Evolutionary conservation across 129 eudicot species (phyloP).

Genomic region (Saposhnikovia divaricata): DNA sequence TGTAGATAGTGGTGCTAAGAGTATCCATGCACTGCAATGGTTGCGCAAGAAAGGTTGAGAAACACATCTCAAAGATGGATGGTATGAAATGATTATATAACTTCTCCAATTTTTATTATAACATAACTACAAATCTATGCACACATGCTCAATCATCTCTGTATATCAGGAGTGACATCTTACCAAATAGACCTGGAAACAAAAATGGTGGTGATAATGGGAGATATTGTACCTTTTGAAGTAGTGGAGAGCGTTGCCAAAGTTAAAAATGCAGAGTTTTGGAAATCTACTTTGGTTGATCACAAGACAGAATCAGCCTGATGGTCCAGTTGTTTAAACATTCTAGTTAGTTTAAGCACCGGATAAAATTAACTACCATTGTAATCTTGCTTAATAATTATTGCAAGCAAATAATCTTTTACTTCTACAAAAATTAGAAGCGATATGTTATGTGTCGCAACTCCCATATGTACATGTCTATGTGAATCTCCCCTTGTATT

Average conservation of each 20-base stretch:
- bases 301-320: background rate
- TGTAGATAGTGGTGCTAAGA: slow-evolving; percentile 84
- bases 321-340: background rate
- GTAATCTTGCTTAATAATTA: background rate
- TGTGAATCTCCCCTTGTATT: background rate
- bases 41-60: slow-evolving; percentile 89
- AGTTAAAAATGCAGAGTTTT: slow-evolving; percentile 77
- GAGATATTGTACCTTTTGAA: slow-evolving; percentile 85
- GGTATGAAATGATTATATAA: slow-evolving; percentile 30
- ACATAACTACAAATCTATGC: no score
- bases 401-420: background rate
- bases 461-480: background rate
- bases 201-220: slow-evolving; percentile 88
- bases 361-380: background rate
- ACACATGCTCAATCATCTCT: background rate
- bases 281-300: slow-evolving; percentile 19
- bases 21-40: slow-evolving; percentile 99
- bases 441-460: background rate
- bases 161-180: slow-evolving; percentile 67
- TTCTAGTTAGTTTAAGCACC: background rate
- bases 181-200: slow-evolving; percentile 88
- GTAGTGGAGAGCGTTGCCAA: slow-evolving; percentile 91
- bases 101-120: background rate
- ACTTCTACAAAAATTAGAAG: no score
- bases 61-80: slow-evolving; percentile 87